Evolutionary conservation across 768 basidiomycete species (phyloP).

Genomic region (Leccinellum rugosiceps): DNA sequence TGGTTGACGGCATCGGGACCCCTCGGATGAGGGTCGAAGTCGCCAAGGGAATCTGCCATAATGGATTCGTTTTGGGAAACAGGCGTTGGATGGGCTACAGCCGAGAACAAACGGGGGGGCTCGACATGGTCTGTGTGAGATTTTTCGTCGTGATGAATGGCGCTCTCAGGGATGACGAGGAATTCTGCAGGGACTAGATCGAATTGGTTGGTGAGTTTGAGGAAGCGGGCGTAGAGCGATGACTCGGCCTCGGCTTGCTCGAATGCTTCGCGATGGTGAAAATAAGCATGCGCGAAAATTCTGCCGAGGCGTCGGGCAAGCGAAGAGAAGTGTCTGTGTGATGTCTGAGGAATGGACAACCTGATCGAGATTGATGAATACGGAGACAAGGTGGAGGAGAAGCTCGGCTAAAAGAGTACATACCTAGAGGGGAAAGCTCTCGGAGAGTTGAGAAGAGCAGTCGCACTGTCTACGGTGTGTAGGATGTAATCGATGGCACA

Average conservation of each 20-base stretch:
- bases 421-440: slow-evolving; percentile 91
- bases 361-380: slow-evolving; percentile 38
- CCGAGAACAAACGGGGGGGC: slow-evolving; percentile 39
- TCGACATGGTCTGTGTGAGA: slow-evolving; percentile 32
- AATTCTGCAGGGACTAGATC: slow-evolving; percentile 81
- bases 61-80: slow-evolving; percentile 10
- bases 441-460: slow-evolving; percentile 86
- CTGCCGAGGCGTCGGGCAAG: slow-evolving; percentile 89
- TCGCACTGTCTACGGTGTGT: slow-evolving; percentile 91
- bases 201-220: slow-evolving; percentile 76
- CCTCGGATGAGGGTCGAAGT: slow-evolving; percentile 16
- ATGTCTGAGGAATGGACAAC: slow-evolving; percentile 75
- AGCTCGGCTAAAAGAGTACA: slow-evolving; percentile 16
- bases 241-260: slow-evolving; percentile 90
- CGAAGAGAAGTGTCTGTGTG: slow-evolving; percentile 84
- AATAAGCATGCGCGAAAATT: slow-evolving; percentile 96
- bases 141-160: slow-evolving; percentile 30
- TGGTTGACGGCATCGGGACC: slow-evolving; percentile 14
- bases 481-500: slow-evolving; percentile 96
- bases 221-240: slow-evolving; percentile 85
- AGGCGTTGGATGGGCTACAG: slow-evolving; percentile 34
- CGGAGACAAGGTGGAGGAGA: slow-evolving; percentile 20
- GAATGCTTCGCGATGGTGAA: slow-evolving; percentile 89
- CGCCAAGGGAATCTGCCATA: slow-evolving; percentile 6
- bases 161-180: slow-evolving; percentile 67